Conservation (phyloP, 176 grass and related monocot species). For the Oryza glaberrima region DNA sequence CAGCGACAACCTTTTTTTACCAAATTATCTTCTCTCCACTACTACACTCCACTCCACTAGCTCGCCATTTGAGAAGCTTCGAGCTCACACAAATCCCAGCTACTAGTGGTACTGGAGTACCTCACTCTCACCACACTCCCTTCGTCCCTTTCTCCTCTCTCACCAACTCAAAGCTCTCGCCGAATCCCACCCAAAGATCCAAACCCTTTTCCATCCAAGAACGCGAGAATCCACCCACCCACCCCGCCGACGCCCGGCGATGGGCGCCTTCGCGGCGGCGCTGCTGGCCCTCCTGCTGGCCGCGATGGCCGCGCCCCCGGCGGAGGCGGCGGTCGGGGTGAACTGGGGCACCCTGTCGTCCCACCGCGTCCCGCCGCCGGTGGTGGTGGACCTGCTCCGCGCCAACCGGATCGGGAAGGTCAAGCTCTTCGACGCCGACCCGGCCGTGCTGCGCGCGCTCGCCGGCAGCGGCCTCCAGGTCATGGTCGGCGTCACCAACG, state of each 20-base stretch:
- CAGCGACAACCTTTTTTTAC: background rate
- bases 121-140: slow-evolving; percentile 5
- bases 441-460: slow-evolving; percentile 59
- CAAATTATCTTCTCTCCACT: background rate
- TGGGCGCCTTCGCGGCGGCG: background rate
- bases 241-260: background rate
- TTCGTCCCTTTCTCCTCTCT: slow-evolving; percentile 2
- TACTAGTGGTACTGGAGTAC: background rate
- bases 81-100: background rate
- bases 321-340: slow-evolving; percentile 68
- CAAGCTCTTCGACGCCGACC: slow-evolving; percentile 80
- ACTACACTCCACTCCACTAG: background rate
- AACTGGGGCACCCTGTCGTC: slow-evolving; percentile 86
- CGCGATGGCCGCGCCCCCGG: slow-evolving; percentile 3
- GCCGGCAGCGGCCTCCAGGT: slow-evolving; percentile 77
- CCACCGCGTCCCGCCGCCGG: slow-evolving; percentile 61
- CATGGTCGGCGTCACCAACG: slow-evolving; percentile 81
- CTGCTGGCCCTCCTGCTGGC: slow-evolving; percentile 3
- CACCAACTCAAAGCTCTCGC: background rate
- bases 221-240: background rate
- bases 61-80: slow-evolving; percentile 17
- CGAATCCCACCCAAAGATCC: slow-evolving; percentile 7
- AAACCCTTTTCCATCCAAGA: background rate
- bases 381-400: slow-evolving; percentile 75
- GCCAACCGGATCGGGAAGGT: slow-evolving; percentile 77